Percentiles rank a stretch among this genome's conserved stretches.
These are phyloP conservation scores for Nectriaceae sp. DNA, from an alignment of 2,329 filamentous ascomycete genomes.

Conservation along the genomic window DNA sequence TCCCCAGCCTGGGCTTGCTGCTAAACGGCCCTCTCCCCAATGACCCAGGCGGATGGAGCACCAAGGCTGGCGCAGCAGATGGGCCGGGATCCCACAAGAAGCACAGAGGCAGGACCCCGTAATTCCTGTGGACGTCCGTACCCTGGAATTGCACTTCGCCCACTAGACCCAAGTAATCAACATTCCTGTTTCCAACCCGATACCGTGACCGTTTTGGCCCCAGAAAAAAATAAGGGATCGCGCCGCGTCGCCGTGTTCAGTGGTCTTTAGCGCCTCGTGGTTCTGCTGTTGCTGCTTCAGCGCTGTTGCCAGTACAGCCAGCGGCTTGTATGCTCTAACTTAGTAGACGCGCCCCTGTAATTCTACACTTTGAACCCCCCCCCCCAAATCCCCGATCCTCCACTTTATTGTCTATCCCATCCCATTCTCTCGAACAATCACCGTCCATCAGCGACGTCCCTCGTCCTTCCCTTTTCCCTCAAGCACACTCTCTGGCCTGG, in stretches of 20 bases:
- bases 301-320: not conserved
- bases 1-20: too few species aligned
- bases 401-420: not conserved
- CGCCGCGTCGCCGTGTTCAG: not conserved
- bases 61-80: too few species aligned
- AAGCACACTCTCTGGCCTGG: not conserved
- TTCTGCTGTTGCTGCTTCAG: not conserved
- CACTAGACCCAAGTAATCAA: not conserved
- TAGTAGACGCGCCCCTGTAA: not conserved
- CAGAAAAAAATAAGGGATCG: not conserved
- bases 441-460: not conserved
- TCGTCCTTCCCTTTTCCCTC: not conserved
- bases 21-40: too few species aligned
- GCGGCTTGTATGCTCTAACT: not conserved
- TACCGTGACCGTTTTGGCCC: not conserved
- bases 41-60: too few species aligned
- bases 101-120: not conserved
- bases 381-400: not conserved
- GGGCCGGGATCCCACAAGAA: too few species aligned
- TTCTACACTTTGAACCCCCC: not conserved
- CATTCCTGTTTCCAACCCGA: not conserved
- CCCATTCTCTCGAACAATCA: not conserved
- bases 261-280: not conserved
- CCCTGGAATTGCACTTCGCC: not conserved
- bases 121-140: not conserved